phyloP scores from a whole-genome alignment of 495 filamentous ascomycete genomes.

The Staphylotrichum tortipilum region DNA sequence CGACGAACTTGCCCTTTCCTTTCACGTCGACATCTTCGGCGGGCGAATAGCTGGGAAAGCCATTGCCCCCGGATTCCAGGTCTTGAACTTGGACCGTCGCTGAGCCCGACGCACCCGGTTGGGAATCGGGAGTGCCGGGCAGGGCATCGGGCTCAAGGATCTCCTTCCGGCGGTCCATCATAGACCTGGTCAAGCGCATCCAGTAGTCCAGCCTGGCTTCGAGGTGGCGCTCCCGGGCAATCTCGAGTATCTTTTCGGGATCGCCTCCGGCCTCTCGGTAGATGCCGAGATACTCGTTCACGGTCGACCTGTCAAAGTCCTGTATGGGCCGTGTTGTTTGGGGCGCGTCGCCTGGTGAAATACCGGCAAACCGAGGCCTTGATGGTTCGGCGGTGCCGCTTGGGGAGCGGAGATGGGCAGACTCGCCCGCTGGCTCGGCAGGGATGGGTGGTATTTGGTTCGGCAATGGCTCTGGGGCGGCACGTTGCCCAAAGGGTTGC shows the following conservation, averaged over 20 bases:
- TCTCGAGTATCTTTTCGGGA: conserved; percentile 48
- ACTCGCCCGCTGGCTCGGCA: not conserved
- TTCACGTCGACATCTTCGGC: conserved; percentile 7
- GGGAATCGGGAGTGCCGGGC: too few relatives aligned
- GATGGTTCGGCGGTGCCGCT: too few relatives aligned
- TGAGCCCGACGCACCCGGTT: too few relatives aligned
- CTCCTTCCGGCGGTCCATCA: conserved; percentile 13
- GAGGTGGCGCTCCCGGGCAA: conserved; percentile 54
- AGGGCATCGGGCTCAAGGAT: not conserved
- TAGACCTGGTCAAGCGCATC: conserved; percentile 29
- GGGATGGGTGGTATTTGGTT: too few relatives aligned
- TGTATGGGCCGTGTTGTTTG: not conserved
- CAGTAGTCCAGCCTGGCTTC: conserved; percentile 48
- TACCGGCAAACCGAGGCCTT: not conserved
- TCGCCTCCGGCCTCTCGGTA: conserved; percentile 50
- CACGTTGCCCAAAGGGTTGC: not conserved
- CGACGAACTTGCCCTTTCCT: conserved; percentile 5
- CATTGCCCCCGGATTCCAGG: too few relatives aligned
- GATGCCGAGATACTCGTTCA: conserved; percentile 41
- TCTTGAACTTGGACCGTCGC: too few relatives aligned
- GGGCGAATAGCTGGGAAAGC: too few relatives aligned
- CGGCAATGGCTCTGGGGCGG: not conserved
- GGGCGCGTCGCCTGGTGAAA: too few relatives aligned
- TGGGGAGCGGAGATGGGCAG: not conserved
- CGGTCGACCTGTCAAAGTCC: conserved; percentile 14